phyloP scores from a whole-genome alignment of 2,329 filamentous ascomycete genomes.

The Arthroderma sp. region DNA sequence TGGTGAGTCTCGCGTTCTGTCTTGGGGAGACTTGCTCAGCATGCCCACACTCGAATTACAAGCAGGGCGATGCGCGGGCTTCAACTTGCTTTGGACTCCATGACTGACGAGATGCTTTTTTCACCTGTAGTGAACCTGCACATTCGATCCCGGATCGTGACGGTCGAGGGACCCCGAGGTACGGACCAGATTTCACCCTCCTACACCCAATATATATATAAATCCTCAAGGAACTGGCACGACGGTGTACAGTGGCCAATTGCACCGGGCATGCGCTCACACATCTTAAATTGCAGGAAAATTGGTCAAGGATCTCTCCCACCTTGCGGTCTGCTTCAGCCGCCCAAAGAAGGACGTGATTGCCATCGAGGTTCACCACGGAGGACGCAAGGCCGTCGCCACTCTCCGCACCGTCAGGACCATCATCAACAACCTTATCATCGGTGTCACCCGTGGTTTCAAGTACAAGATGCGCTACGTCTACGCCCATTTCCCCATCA shows the following conservation, averaged over 20 bases:
- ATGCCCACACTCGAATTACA: not conserved
- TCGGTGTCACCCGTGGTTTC: slow-evolving; percentile 97
- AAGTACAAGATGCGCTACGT: slow-evolving; percentile 99
- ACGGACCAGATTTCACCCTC: slow-evolving; percentile 25
- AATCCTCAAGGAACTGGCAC: not conserved
- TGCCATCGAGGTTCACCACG: slow-evolving; percentile 98
- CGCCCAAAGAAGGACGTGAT: slow-evolving; percentile 74
- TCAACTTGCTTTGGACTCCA: not conserved
- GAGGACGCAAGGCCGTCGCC: slow-evolving; percentile 92
- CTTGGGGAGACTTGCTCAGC: not conserved
- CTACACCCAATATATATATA: not conserved
- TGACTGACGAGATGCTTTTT: slow-evolving; percentile 19
- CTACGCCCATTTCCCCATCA: slow-evolving; percentile 99
- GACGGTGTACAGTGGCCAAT: not conserved
- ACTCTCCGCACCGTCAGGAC: slow-evolving; percentile 96
- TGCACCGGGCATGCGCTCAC: not conserved
- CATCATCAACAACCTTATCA: slow-evolving; percentile 96
- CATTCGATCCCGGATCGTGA: slow-evolving; percentile 95
- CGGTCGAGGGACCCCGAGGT: slow-evolving; percentile 93
- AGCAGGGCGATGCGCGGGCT: not conserved
- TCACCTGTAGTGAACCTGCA: slow-evolving; percentile 70
- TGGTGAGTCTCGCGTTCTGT: slow-evolving; percentile 54
- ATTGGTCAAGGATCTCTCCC: slow-evolving; percentile 91
- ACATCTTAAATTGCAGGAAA: slow-evolving; percentile 51
- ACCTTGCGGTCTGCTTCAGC: slow-evolving; percentile 92